A percentile compares a stretch with the other conserved stretches of the same genome.
Evolutionary conservation across 176 grass and related monocot species (phyloP).

Genomic region (Zizania latifolia): DNA sequence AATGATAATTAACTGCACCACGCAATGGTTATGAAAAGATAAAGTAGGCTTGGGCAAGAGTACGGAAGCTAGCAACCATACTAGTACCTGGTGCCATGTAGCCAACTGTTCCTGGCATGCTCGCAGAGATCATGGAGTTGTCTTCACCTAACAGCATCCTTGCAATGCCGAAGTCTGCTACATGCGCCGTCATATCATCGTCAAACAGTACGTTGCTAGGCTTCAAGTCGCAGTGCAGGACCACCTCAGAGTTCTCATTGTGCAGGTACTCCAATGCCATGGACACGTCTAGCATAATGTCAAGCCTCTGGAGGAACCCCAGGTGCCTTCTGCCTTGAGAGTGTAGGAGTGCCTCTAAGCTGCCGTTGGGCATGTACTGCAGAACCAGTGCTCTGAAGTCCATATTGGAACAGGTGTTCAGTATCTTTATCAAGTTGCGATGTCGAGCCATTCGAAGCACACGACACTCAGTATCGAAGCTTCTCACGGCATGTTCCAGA

Average conservation of each 20-base stretch:
- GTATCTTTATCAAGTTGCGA: neutral
- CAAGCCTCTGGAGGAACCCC: neutral
- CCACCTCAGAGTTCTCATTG: neutral
- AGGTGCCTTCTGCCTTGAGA: neutral
- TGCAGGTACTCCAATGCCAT: neutral
- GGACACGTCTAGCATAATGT: neutral
- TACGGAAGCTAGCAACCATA: neutral
- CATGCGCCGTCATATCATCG: neutral
- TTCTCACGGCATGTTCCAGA: neutral
- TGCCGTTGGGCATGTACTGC: neutral
- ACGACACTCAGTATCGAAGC: neutral
- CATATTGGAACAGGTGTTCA: neutral
- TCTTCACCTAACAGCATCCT: neutral
- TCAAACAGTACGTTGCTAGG: neutral
- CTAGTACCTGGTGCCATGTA: neutral
- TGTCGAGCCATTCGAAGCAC: neutral
- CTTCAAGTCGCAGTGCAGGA: neutral
- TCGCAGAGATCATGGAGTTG: neutral
- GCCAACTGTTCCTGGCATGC: neutral
- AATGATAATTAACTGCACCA: neutral
- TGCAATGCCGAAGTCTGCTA: neutral
- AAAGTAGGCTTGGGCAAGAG: neutral
- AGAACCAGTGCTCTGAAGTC: neutral
- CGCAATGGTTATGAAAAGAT: no score
- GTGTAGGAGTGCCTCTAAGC: neutral